phyloP scores from a whole-genome alignment of 768 basidiomycete species.

The Leccinum rimulosum region DNA sequence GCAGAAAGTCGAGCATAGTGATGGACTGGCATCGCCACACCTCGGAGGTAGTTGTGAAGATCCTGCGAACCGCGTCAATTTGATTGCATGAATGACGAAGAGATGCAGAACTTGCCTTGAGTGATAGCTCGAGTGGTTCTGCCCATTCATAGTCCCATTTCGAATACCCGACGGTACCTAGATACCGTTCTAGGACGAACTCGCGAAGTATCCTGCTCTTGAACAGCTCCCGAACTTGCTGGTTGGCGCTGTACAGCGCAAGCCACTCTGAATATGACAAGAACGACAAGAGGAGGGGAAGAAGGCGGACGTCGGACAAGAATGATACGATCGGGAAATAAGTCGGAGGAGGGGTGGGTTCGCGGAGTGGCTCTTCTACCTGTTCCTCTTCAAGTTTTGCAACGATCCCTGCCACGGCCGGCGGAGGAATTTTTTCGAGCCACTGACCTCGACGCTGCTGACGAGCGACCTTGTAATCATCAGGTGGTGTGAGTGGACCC shows the following conservation, averaged over 20 bases:
- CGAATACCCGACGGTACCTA: slow-evolving; percentile 69
- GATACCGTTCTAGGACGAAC: slow-evolving; percentile 62
- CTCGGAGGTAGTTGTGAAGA: slow-evolving; percentile 75
- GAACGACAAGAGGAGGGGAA: slow-evolving; percentile 54
- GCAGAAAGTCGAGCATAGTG: slow-evolving; percentile 64
- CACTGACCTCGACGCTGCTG: slow-evolving; percentile 39
- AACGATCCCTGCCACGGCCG: slow-evolving; percentile 31
- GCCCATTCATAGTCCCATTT: slow-evolving; percentile 54
- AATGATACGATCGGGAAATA: slow-evolving; percentile 57
- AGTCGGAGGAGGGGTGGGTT: slow-evolving; percentile 25
- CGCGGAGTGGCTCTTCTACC: slow-evolving; percentile 16
- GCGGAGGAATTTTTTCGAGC: slow-evolving; percentile 39
- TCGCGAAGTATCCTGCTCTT: slow-evolving; percentile 55
- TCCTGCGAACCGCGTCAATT: slow-evolving; percentile 46
- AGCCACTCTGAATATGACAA: slow-evolving; percentile 76
- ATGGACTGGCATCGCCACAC: slow-evolving; percentile 72
- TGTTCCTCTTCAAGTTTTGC: slow-evolving; percentile 22
- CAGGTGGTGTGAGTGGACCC: slow-evolving; percentile 26
- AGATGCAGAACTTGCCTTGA: slow-evolving; percentile 47
- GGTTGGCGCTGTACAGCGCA: slow-evolving; percentile 53
- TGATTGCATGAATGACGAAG: not conserved
- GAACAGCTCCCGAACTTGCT: slow-evolving; percentile 51
- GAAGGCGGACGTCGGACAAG: slow-evolving; percentile 49
- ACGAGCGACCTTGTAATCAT: slow-evolving; percentile 41
- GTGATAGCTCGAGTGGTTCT: slow-evolving; percentile 62